Percentiles rank a stretch among this genome's conserved stretches.
These are phyloP conservation scores for Penstemon barbatus DNA, from an alignment of 257 asterid species.

Conservation along the genomic window DNA sequence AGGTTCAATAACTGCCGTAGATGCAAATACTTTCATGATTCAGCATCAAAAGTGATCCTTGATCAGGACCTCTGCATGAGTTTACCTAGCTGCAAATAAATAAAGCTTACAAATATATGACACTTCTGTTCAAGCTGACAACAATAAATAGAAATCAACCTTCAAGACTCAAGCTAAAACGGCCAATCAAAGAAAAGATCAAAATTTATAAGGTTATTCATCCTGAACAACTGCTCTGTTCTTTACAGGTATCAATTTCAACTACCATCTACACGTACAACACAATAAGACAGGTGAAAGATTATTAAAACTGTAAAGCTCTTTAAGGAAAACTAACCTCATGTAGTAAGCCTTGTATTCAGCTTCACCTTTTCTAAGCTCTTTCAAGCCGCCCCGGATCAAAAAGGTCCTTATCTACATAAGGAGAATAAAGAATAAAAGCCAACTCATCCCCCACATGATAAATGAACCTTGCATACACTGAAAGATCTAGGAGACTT, in stretches of 20 bases:
- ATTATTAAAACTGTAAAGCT: constrained; percentile 1
- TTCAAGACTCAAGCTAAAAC: constrained; percentile 10
- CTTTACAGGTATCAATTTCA: background rate
- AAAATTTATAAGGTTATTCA: background rate
- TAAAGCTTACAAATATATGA: no score
- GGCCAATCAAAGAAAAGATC: background rate
- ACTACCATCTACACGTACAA: constrained; percentile 3
- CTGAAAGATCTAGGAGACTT: constrained; percentile 10
- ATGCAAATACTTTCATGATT: constrained; percentile 9
- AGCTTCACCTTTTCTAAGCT: constrained; percentile 87
- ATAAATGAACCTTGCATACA: constrained; percentile 11
- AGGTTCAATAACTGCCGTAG: constrained; percentile 19
- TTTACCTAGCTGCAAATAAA: background rate
- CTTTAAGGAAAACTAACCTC: constrained; percentile 47
- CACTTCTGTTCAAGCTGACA: background rate
- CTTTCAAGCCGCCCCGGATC: constrained; percentile 83
- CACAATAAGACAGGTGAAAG: background rate
- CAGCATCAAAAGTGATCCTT: constrained; percentile 19
- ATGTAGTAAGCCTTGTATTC: constrained; percentile 89
- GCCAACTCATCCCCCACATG: constrained; percentile 19
- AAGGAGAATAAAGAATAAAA: constrained; percentile 26
- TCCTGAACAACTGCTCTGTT: constrained; percentile 16
- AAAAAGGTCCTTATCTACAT: constrained; percentile 84
- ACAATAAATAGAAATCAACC: constrained; percentile 20
- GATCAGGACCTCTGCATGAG: constrained; percentile 4